These are phyloP conservation scores for Colletotrichum sp. DNA, from an alignment of 2,329 filamentous ascomycete species.

Conservation along the genomic window DNA sequence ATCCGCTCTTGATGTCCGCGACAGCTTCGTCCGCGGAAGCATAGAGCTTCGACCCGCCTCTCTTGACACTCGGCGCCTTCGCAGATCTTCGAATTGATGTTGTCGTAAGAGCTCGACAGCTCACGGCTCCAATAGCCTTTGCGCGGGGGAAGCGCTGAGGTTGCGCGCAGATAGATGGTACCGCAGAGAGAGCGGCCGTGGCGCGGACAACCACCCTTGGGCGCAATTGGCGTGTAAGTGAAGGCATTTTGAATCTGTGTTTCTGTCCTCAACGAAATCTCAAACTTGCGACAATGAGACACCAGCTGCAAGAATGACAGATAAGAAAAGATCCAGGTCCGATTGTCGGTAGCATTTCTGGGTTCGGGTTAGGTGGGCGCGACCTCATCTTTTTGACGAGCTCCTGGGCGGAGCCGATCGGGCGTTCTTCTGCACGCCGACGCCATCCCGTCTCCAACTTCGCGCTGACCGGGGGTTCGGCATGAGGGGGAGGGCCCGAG, in stretches of 20 bases:
- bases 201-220: conserved; percentile 14
- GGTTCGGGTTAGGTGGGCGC: conserved; percentile 17
- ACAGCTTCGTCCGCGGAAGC: conserved; percentile 70
- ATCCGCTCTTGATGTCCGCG: conserved; percentile 72
- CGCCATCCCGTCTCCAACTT: background rate
- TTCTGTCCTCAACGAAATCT: background rate
- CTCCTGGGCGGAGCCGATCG: background rate
- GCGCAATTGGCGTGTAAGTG: conserved; percentile 11
- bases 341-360: background rate
- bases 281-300: background rate
- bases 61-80: conserved; percentile 21
- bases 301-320: background rate
- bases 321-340: background rate
- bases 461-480: background rate
- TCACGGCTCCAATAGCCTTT: background rate
- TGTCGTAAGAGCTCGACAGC: conserved; percentile 9
- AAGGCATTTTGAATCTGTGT: background rate
- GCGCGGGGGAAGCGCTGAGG: conserved; percentile 12
- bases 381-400: conserved; percentile 17
- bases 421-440: conserved; percentile 13
- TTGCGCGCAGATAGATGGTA: background rate
- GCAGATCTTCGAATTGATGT: background rate
- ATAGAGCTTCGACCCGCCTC: conserved; percentile 52
- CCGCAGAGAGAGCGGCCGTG: background rate
- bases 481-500: background rate